Conservation (phyloP, 352 stramenopile species). For the Globisporangium spiculum region DNA sequence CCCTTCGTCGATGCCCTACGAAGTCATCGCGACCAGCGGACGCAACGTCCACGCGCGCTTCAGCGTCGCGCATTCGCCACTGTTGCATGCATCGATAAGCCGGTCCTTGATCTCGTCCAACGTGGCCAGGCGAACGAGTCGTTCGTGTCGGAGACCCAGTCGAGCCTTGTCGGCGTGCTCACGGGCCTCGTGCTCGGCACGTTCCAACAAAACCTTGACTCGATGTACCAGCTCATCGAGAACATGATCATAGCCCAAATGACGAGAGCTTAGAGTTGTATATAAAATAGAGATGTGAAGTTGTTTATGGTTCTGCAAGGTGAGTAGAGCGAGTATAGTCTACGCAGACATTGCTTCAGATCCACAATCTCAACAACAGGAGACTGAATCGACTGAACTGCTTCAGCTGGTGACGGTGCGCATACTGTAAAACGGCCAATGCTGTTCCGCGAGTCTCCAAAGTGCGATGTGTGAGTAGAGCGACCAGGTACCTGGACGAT, state of each 20-base stretch:
- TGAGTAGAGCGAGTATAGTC: too few species aligned
- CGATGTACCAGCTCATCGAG: constrained; percentile 9
- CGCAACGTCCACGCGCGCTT: neutral
- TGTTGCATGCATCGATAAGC: neutral
- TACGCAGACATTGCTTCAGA: too few species aligned
- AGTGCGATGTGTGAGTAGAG: too few species aligned
- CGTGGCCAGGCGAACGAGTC: neutral
- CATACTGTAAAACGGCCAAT: too few species aligned
- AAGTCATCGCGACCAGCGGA: neutral
- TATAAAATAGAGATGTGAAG: too few species aligned
- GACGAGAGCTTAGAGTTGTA: neutral
- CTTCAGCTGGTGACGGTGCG: too few species aligned
- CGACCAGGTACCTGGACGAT: too few species aligned
- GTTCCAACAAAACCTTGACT: constrained; percentile 9
- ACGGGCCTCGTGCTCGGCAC: constrained; percentile 13
- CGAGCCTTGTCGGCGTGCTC: constrained; percentile 4
- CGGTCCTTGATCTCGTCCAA: neutral
- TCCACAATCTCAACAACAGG: too few species aligned
- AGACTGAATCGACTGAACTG: too few species aligned
- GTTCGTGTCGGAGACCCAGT: too few species aligned
- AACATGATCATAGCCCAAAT: constrained; percentile 6
- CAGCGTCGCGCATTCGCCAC: neutral
- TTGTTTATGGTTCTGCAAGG: too few species aligned
- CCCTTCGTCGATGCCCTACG: neutral
- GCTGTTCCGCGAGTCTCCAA: too few species aligned